Evolutionary conservation across 177 flowering plant species (phyloP).

Genomic region (Vitis hybrid): DNA sequence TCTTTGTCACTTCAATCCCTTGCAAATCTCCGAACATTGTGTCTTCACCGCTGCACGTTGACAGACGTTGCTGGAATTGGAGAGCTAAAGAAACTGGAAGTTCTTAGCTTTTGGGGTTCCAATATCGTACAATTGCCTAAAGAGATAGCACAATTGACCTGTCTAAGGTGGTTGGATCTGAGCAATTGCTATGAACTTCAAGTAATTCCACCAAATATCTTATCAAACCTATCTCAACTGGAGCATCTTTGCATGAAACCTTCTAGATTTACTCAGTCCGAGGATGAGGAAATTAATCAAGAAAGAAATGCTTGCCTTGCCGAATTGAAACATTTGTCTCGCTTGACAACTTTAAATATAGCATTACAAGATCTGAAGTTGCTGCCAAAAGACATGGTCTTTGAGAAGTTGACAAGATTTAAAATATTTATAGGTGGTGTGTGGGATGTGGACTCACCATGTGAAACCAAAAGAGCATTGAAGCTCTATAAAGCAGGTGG

Average conservation of each 20-base stretch:
- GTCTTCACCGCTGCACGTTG: not conserved
- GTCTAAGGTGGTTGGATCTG: slow-evolving; percentile 12
- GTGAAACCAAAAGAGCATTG: no score
- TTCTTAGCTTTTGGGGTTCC: slow-evolving; percentile 5
- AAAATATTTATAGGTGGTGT: no score
- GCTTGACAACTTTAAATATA: no score
- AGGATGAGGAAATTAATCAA: no score
- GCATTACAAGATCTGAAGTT: no score
- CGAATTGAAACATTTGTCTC: no score
- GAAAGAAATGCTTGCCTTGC: no score
- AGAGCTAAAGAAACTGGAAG: slow-evolving; percentile 13
- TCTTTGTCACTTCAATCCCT: slow-evolving; percentile 10
- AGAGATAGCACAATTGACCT: slow-evolving; percentile 7
- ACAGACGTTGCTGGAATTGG: slow-evolving; percentile 7
- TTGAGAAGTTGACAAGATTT: no score
- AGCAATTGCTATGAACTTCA: not conserved
- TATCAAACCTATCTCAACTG: slow-evolving; percentile 10
- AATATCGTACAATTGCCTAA: slow-evolving; percentile 2
- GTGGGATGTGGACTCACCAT: no score
- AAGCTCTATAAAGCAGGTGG: no score
- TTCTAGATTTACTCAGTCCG: no score
- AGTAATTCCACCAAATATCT: slow-evolving; percentile 12
- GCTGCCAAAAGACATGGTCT: no score
- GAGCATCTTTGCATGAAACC: not conserved
- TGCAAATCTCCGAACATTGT: slow-evolving; percentile 14